Conservation (phyloP, 2,329 filamentous ascomycete genomes). For the Magnaporthiopsis incrustans region DNA sequence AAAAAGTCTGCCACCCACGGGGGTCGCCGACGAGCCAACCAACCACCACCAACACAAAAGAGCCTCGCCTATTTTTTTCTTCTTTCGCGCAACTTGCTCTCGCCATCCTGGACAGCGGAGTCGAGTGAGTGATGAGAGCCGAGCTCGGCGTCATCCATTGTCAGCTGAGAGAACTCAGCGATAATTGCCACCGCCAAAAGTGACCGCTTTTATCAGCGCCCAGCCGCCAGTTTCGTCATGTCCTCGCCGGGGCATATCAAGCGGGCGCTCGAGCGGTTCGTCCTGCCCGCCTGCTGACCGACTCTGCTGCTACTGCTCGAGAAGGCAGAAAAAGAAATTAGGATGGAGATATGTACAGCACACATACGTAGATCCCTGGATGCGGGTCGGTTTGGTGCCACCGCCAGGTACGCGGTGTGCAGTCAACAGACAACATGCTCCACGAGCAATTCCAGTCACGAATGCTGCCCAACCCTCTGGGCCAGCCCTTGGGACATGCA, state of each 20-base stretch:
- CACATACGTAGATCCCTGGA: not conserved
- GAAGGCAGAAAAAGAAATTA: not conserved
- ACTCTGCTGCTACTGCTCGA: conserved; percentile 2
- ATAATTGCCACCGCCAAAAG: not conserved
- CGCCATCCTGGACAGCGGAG: not conserved
- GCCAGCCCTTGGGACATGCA: not conserved
- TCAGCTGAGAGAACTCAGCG: not conserved
- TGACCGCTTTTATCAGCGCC: not conserved
- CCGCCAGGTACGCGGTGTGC: not conserved
- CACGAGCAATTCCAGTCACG: not conserved
- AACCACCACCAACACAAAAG: not conserved
- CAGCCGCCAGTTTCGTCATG: not conserved
- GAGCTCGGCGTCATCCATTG: not conserved
- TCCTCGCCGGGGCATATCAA: not conserved
- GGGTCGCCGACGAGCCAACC: too few relatives aligned
- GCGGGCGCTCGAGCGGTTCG: not conserved
- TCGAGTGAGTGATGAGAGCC: not conserved
- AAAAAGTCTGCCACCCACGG: not conserved
- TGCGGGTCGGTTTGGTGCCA: not conserved
- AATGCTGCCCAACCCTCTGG: not conserved
- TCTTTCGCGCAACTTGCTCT: not conserved
- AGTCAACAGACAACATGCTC: not conserved
- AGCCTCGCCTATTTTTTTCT: not conserved
- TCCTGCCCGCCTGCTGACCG: not conserved
- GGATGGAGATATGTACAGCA: not conserved